phyloP scores from a whole-genome alignment of 2,329 filamentous ascomycete species.

The Xylariaceae sp. region DNA sequence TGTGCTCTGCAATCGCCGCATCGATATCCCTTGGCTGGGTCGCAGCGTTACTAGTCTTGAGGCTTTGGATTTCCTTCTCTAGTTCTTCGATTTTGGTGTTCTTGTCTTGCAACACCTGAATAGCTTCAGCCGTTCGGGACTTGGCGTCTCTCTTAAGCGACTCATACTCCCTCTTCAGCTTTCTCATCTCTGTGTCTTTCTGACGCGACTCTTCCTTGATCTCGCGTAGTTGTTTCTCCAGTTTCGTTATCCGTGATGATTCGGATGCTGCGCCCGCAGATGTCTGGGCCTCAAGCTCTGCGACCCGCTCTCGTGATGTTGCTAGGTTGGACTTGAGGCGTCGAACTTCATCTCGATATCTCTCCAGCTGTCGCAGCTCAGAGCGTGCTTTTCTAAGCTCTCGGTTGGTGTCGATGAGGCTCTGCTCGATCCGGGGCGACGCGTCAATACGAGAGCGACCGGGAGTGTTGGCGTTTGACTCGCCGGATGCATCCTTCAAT shows the following conservation, averaged over 20 bases:
- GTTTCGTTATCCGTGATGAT: conserved; percentile 34
- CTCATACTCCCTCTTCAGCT: conserved; percentile 49
- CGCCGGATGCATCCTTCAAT: conserved; percentile 39
- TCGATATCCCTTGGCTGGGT: conserved; percentile 13
- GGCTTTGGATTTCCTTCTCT: conserved; percentile 46
- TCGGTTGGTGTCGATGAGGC: conserved; percentile 47
- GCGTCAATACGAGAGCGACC: conserved; percentile 36
- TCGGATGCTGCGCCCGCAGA: conserved; percentile 25
- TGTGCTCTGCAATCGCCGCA: conserved; percentile 17
- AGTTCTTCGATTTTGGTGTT: conserved; percentile 53
- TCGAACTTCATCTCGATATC: conserved; percentile 49
- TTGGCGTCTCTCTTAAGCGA: conserved; percentile 50
- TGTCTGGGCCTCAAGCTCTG: conserved; percentile 36
- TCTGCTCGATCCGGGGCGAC: conserved; percentile 48
- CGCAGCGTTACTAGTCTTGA: conserved; percentile 34
- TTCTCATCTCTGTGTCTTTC: conserved; percentile 47
- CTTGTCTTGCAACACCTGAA: conserved; percentile 50
- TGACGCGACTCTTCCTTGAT: conserved; percentile 40
- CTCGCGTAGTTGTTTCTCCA: conserved; percentile 41
- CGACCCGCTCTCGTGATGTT: conserved; percentile 41
- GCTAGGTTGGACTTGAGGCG: conserved; percentile 47
- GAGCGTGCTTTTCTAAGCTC: conserved; percentile 51
- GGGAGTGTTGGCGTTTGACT: conserved; percentile 30
- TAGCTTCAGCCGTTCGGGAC: conserved; percentile 49
- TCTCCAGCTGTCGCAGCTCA: conserved; percentile 48